Base-by-base conservation (phyloP, 2,329 filamentous ascomycete species). In the Epichloe baconii region DNA sequence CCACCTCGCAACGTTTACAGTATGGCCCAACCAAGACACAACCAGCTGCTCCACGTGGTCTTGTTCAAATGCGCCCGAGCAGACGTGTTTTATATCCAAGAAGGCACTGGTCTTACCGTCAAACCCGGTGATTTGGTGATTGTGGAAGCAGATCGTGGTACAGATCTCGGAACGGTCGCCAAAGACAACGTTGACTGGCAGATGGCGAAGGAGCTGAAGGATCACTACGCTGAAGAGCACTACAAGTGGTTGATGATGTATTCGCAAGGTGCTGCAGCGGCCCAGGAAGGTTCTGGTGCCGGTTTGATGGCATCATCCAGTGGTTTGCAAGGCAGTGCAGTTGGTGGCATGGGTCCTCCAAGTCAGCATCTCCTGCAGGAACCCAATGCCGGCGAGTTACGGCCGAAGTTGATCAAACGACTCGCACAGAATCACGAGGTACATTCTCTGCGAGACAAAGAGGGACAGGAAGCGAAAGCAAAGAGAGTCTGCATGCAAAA, bases 231-330 rank as follows among this genome's bases (percentile, higher is more conserved):
- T 2, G 88, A 96, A 64, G 89, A 97, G 64, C 93, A 98, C 66
- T 96, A 95, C 71, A 90, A 89, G 62, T 97, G 91, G 88, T 77
- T 98, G 49, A 95, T 97, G 86, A 93, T 97, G 86, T 98, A 96
- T 67, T 95, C 89, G 1, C 84, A 89, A 65, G 86, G 82, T 63
- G 87, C 80, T 7, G 78, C 77, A 37, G 77, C 75, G 21, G 77
- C 75, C 21, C 75, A 82, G 51, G 81, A 83, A 55, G 76, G 79
- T 23, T 71, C 77, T 6, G 76, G 78, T 37, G 76, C 77, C 48
- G 81, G 83, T 31, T 72, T 83, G 49, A 76, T 84, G 68, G 77
- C 83, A 10, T 77, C 79, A 14, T 72, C 83, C 14, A 82, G 77
- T 58, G 77, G 79, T 44, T 71, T 83, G 53, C 80, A 82, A 55